A percentile compares a stretch with the other conserved stretches of the same genome.
Evolutionary conservation across 495 filamentous ascomycete species (phyloP).

Genomic region (Penicillium angulare): DNA sequence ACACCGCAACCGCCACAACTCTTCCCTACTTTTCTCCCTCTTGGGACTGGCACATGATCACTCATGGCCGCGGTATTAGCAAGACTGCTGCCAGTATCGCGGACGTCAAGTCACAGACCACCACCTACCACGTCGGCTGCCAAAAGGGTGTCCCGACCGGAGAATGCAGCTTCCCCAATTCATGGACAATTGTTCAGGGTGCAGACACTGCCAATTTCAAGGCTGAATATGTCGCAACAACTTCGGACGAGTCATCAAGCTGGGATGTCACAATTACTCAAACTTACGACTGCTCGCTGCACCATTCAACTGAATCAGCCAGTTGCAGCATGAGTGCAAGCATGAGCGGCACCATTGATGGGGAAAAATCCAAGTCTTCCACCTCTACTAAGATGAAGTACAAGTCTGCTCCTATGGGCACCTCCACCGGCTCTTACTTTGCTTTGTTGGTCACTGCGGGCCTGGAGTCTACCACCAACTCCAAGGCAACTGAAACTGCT

Average conservation of each 20-base stretch:
- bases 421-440: slow-evolving; percentile 7
- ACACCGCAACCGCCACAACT: no score
- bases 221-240: slow-evolving; percentile 13
- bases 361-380: not conserved
- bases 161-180: slow-evolving; percentile 10
- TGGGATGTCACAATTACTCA: slow-evolving; percentile 18
- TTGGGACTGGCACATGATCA: not conserved
- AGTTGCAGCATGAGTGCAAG: slow-evolving; percentile 18
- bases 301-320: slow-evolving; percentile 12
- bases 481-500: not conserved
- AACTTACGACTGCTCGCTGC: slow-evolving; percentile 17
- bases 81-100: slow-evolving; percentile 21
- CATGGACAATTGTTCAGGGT: slow-evolving; percentile 18
- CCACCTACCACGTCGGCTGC: slow-evolving; percentile 23
- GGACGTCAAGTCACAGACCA: slow-evolving; percentile 6
- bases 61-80: slow-evolving; percentile 4
- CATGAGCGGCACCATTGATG: slow-evolving; percentile 4
- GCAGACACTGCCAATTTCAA: slow-evolving; percentile 15
- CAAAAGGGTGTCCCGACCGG: slow-evolving; percentile 15
- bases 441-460: slow-evolving; percentile 19
- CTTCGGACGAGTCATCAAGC: not conserved
- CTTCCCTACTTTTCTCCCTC: slow-evolving; percentile 13
- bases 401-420: slow-evolving; percentile 1
- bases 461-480: not conserved
- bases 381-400: slow-evolving; percentile 6